Evolutionary conservation across 257 asterid species (phyloP).

Genomic region (Scutellaria baicalensis): DNA sequence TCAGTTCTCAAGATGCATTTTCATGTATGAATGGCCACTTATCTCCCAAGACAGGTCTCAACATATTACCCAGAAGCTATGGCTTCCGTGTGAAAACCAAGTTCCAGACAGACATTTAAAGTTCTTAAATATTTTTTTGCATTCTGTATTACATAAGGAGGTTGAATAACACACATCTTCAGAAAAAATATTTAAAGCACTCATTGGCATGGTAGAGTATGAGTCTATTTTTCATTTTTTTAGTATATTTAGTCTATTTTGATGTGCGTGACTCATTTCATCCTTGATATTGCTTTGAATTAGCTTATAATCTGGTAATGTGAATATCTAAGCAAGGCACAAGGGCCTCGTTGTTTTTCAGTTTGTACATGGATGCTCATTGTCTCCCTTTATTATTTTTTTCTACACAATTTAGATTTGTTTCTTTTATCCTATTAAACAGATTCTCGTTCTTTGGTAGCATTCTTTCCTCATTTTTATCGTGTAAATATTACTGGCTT

Average conservation of each 20-base stretch:
- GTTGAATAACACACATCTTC: too few species aligned
- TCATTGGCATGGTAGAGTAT: not conserved
- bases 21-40: not conserved
- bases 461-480: too few species aligned
- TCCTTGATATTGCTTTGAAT: not conserved
- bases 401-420: not conserved
- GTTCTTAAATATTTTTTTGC: too few species aligned
- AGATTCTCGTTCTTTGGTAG: not conserved
- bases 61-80: too few species aligned
- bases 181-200: not conserved
- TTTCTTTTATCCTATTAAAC: not conserved
- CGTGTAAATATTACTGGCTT: too few species aligned
- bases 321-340: not conserved
- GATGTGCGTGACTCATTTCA: not conserved
- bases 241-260: too few species aligned
- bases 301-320: not conserved
- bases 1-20: not conserved
- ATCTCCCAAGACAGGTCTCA: too few species aligned
- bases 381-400: not conserved
- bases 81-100: too few species aligned
- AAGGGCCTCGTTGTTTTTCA: not conserved
- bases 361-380: not conserved
- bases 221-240: too few species aligned
- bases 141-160: too few species aligned
- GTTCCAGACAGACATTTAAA: too few species aligned